Evolutionary conservation across 805 yeast genomes (phyloP), one percentile per base, ranked within the genome.

Genomic region (Yamadazyma laniorum): DNA sequence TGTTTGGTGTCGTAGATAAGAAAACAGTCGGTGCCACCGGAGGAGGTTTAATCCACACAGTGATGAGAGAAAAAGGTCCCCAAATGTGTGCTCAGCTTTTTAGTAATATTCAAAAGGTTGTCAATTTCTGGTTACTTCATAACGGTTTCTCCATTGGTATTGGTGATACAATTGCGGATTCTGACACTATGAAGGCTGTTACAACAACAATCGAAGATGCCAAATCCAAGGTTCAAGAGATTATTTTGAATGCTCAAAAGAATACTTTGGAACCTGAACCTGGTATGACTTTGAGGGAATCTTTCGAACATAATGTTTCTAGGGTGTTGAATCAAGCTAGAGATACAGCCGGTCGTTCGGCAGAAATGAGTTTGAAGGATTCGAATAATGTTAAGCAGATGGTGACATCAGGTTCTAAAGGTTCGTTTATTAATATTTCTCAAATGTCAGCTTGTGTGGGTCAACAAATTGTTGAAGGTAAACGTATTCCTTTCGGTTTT

Each of bases 381-480:
- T 74, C 84, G 50, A 93, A 93, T 61, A 91, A 91, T 56, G 99
- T 93, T 50, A 93, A 93, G 61, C 99, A 93, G 74, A 93, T 93
- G 99, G 99, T 93, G 35, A 84, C 91, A 49, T 93, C 99, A 11
- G 99, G 99, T 56, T 93, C 99, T 22, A 93, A 93, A 68, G 99
- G 99, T 74, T 93, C 99, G 12, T 93, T 91, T 64, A 93, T 93
- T 64, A 93, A 93, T 63, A 93, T 93, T 61, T 95, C 99, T 17
- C 98, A 90, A 70, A 93, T 93, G 99, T 89, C 97, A 28, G 99
- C 99, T 8, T 93, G 99, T 84, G 99, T 93, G 19, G 99, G 99
- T 55, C 99, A 93, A 67, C 99, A 93, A 63, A 93, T 95, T 67
- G 99, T 93, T 32, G 99, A 93, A 71, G 99, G 99, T 79, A 93